Conservation (phyloP, 2,329 filamentous ascomycete genomes). For the Penicillium sp. region DNA sequence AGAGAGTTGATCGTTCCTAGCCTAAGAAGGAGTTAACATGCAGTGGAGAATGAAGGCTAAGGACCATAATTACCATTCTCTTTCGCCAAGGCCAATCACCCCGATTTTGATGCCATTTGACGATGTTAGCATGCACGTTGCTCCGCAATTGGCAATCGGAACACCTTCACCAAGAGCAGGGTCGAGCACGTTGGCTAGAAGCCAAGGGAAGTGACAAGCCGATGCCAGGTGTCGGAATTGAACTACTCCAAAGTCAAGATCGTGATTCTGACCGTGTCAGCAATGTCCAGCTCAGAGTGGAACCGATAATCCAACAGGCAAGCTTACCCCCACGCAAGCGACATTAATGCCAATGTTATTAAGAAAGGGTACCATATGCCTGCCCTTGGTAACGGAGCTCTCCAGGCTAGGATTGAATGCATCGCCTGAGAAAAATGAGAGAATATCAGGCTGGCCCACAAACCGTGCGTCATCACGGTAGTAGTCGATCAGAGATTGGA, state of each 20-base stretch:
- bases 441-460: conserved; percentile 60
- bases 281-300: conserved; percentile 3
- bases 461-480: conserved; percentile 66
- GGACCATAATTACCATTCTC: conserved; percentile 62
- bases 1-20: conserved; percentile 84
- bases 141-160: conserved; percentile 72
- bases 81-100: conserved; percentile 79
- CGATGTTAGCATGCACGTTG: conserved; percentile 73
- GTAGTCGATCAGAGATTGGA: conserved; percentile 74
- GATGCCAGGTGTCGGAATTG: conserved; percentile 72
- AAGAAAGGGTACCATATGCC: conserved; percentile 84
- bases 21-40: conserved; percentile 35
- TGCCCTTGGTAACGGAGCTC: conserved; percentile 83
- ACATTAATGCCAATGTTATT: conserved; percentile 75
- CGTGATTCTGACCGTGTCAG: conserved; percentile 66
- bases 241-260: conserved; percentile 84
- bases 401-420: conserved; percentile 90
- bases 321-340: conserved; percentile 75
- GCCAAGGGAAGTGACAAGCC: conserved; percentile 84
- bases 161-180: conserved; percentile 73
- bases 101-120: conserved; percentile 85
- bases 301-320: background rate
- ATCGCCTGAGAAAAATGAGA: conserved; percentile 88
- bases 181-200: conserved; percentile 84
- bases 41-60: background rate